Base-by-base conservation (phyloP, 192 early-diverging fungal genomes). In the Coemansia sp. region DNA sequence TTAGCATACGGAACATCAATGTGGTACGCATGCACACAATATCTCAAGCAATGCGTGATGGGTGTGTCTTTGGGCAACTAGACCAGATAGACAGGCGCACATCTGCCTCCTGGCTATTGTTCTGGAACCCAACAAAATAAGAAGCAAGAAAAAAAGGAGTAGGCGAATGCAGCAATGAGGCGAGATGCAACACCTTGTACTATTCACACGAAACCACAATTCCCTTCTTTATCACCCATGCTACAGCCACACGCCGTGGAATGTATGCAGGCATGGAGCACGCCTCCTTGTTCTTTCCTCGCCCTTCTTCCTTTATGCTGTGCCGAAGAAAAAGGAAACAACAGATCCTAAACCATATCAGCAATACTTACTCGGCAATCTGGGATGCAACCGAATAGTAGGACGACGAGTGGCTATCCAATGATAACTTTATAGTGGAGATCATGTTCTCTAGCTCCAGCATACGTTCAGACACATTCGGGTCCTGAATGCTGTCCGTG, bases 351-450 rank as follows among this genome's bases (percentile, higher is more conserved):
- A 50, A 16, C n/a, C 7, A 7, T 7, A 50, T 50, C 48, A 12
- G 19, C 48, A 50, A 17, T 17, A 70, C 77, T 71, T 74, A 79
- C 77, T 82, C 79, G 50, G 79, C 79, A 56, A 82, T 82, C 63
- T 82, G 79, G n/a, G 79, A 76, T 20, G 79, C 79, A 39, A 82
- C 79, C n/a, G 74, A 76, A 62, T 74, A 76, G 68, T 82, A 82
- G 10, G 79, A 76, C 44, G 74, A 73, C 11, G 79, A 67, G 45
- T 82, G 79, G 65, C 70, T 74, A 64, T 82, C 79, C 42, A 82
- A 68, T 57, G 79, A 76, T 9, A 70, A 76, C 57, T 70, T 82
- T 41, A 82, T 75, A 17, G 65, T 69, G 8, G 79, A 70, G 19
- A 82, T 68, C 17, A 61, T 66, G 42, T 53, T 61, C 57, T 82